phyloP scores from a whole-genome alignment of 2,329 filamentous ascomycete species.

The Fusarium guadeloupense region DNA sequence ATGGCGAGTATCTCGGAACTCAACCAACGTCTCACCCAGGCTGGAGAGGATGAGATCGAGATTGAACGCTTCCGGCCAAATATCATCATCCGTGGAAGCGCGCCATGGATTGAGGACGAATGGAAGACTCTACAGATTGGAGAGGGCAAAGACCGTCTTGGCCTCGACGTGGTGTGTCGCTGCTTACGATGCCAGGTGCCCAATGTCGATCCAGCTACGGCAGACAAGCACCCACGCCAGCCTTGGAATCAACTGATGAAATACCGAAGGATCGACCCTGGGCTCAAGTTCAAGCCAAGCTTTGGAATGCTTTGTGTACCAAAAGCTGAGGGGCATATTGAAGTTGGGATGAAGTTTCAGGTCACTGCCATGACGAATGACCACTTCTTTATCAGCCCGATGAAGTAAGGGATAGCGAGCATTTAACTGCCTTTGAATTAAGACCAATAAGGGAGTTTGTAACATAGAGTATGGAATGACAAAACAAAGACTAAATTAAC shows the following conservation, averaged over 20 bases:
- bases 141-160: constrained; percentile 43
- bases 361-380: constrained; percentile 65
- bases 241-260: constrained; percentile 71
- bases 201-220: constrained; percentile 71
- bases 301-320: constrained; percentile 74
- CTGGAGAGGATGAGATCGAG: constrained; percentile 58
- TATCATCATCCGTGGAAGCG: constrained; percentile 65
- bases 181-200: constrained; percentile 71
- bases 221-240: constrained; percentile 64
- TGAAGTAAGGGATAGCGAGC: constrained; percentile 31
- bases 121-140: constrained; percentile 67
- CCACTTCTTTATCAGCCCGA: constrained; percentile 52
- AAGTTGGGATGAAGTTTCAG: constrained; percentile 67
- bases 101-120: constrained; percentile 69
- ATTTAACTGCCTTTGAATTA: too few relatives aligned
- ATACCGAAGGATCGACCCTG: constrained; percentile 67
- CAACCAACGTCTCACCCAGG: constrained; percentile 58
- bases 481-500: too few relatives aligned
- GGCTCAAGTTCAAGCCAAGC: constrained; percentile 70
- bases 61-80: constrained; percentile 73
- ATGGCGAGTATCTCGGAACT: constrained; percentile 66
- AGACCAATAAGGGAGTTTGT: too few relatives aligned
- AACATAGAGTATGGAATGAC: too few relatives aligned
- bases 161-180: constrained; percentile 65
- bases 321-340: constrained; percentile 61